A percentile compares a stretch with the other conserved stretches of the same genome.
Conservation (phyloP, 768 basidiomycete genomes). For the Crucibulum laeve region DNA sequence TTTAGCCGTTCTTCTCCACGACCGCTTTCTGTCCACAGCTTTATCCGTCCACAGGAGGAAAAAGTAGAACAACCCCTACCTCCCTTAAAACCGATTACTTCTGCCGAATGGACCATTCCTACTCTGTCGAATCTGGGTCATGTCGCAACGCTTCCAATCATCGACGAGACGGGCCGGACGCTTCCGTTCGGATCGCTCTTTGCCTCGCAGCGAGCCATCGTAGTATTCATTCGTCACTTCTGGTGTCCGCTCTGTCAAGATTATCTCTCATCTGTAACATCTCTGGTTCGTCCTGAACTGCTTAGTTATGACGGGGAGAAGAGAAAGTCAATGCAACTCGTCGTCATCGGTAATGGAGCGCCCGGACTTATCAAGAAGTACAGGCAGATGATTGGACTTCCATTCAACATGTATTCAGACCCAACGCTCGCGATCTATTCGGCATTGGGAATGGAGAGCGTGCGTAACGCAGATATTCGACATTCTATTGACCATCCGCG, state of each 20-base stretch:
- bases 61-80: too few species aligned
- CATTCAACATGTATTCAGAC: conserved; percentile 78
- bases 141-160: conserved; percentile 60
- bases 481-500: background rate
- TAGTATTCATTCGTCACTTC: conserved; percentile 87
- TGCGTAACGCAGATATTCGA: background rate
- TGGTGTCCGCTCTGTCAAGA: conserved; percentile 88
- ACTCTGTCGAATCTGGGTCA: conserved; percentile 50
- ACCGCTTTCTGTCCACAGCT: too few species aligned
- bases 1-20: conserved; percentile 1
- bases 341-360: conserved; percentile 79
- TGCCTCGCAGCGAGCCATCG: conserved; percentile 48
- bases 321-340: conserved; percentile 45
- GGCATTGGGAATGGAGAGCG: conserved; percentile 65
- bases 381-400: conserved; percentile 67
- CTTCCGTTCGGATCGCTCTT: conserved; percentile 70
- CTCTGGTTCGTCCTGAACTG: conserved; percentile 38
- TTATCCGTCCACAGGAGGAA: too few species aligned
- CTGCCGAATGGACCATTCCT: conserved; percentile 45
- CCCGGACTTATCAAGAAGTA: conserved; percentile 75
- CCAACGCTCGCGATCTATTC: conserved; percentile 65
- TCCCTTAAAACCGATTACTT: conserved; percentile 18
- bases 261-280: conserved; percentile 68
- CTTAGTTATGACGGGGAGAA: conserved; percentile 14
- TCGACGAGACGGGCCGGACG: conserved; percentile 62